Percentiles rank a stretch among this genome's conserved stretches.
Evolutionary conservation across 306 rosid genomes (phyloP).

Genomic region (Macrotyloma uniflorum): DNA sequence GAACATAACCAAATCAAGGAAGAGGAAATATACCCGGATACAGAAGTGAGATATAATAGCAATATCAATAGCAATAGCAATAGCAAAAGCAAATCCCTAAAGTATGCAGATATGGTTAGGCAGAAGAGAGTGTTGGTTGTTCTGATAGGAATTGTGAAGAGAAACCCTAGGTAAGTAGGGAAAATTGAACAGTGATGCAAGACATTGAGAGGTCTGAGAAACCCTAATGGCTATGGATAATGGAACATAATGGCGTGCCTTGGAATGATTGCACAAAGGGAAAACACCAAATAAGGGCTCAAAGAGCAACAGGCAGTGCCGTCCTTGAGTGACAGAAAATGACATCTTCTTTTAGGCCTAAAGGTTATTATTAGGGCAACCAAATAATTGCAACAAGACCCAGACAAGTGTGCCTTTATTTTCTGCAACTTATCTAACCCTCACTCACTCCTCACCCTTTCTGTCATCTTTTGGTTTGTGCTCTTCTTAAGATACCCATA

Average conservation of each 20-base stretch:
- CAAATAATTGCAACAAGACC: constrained; percentile 20
- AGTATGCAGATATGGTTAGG: constrained; percentile 11
- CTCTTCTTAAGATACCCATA: constrained; percentile 16
- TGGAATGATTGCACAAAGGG: constrained; percentile 27
- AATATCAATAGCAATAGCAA: background rate
- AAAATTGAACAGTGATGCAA: background rate
- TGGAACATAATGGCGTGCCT: background rate
- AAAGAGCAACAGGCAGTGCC: constrained; percentile 17
- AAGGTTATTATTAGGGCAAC: constrained; percentile 42
- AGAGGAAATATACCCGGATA: constrained; percentile 12
- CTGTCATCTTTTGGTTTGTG: constrained; percentile 29
- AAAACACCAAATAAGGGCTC: constrained; percentile 30
- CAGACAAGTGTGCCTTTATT: constrained; percentile 5
- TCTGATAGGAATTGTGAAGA: background rate
- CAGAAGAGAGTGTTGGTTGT: background rate
- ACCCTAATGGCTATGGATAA: constrained; percentile 39
- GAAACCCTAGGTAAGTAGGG: constrained; percentile 25
- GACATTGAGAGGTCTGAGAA: constrained; percentile 12
- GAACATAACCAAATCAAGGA: background rate
- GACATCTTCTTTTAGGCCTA: constrained; percentile 31
- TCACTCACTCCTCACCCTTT: background rate
- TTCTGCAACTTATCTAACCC: background rate
- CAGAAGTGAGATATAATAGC: background rate
- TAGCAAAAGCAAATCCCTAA: constrained; percentile 3
- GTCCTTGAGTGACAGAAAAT: constrained; percentile 31